Conservation (phyloP, 192 early-diverging fungal species). For the Lunasporangiospora selenospora region DNA sequence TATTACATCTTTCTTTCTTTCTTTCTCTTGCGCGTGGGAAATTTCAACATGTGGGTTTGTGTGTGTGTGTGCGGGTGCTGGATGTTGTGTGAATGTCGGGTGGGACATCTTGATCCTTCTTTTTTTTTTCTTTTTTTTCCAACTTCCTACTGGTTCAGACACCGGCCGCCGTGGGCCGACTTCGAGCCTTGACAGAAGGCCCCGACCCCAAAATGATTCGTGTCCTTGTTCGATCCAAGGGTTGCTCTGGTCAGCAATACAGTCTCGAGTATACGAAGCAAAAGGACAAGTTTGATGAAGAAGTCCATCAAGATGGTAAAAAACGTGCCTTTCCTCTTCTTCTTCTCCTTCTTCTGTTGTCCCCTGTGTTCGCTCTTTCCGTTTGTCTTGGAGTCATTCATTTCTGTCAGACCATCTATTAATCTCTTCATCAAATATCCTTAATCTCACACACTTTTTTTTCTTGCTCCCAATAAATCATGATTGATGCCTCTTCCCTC, state of each 20-base stretch:
- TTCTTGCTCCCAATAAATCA: not conserved
- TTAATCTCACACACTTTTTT: constrained; percentile 5
- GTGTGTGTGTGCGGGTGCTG: no score
- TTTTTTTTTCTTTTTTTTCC: no score
- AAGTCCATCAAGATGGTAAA: constrained; percentile 88
- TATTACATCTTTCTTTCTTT: no score
- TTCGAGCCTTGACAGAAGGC: constrained; percentile 62
- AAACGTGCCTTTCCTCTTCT: not conserved
- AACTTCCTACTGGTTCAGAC: no score
- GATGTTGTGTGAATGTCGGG: no score
- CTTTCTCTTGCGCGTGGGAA: no score
- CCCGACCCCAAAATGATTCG: constrained; percentile 65
- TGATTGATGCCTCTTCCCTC: no score
- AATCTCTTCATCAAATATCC: constrained; percentile 1
- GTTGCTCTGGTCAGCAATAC: constrained; percentile 92
- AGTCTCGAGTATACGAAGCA: constrained; percentile 75
- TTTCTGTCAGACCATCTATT: not conserved
- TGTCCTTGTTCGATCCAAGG: constrained; percentile 90
- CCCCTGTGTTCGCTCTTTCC: not conserved
- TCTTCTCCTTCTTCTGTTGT: not conserved
- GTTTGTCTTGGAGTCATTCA: not conserved
- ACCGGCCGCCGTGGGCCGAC: constrained; percentile 70
- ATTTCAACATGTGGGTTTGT: no score
- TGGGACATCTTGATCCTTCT: no score
- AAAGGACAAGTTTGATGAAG: constrained; percentile 85